phyloP scores from a whole-genome alignment of 176 grass and related monocot species.

The Oryza rufipogon region DNA sequence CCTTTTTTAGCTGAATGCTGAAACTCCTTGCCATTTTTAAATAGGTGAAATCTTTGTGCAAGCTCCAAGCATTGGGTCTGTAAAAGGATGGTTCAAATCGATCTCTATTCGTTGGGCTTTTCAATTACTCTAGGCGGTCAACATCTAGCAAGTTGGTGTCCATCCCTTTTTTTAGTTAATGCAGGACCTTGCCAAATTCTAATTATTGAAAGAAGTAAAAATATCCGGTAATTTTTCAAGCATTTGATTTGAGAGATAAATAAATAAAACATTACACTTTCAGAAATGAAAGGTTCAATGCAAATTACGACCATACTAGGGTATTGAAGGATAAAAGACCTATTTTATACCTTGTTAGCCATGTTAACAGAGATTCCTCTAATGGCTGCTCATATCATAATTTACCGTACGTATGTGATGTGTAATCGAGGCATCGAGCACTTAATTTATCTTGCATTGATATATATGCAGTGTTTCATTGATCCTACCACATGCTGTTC shows the following conservation, averaged over 20 bases:
- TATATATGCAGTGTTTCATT: conserved; percentile 7
- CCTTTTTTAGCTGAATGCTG: background rate
- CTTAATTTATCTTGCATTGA: conserved; percentile 12
- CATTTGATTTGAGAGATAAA: background rate
- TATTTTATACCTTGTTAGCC: conserved; percentile 4
- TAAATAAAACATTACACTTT: background rate
- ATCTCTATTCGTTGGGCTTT: background rate
- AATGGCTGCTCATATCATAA: background rate
- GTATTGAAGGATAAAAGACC: background rate
- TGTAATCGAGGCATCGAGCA: background rate
- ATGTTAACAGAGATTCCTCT: background rate
- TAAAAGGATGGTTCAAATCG: background rate
- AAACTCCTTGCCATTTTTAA: background rate
- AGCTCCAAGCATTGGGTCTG: background rate
- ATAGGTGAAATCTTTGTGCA: background rate
- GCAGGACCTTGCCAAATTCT: background rate
- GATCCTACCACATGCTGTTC: background rate
- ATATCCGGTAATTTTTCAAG: background rate
- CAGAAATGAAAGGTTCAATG: background rate
- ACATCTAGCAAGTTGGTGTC: background rate
- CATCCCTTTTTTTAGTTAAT: background rate
- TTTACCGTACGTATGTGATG: background rate
- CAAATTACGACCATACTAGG: background rate
- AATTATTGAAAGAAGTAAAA: background rate
- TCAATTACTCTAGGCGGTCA: background rate